phyloP scores from a whole-genome alignment of 306 rosid species.

The Vicia sativa region DNA sequence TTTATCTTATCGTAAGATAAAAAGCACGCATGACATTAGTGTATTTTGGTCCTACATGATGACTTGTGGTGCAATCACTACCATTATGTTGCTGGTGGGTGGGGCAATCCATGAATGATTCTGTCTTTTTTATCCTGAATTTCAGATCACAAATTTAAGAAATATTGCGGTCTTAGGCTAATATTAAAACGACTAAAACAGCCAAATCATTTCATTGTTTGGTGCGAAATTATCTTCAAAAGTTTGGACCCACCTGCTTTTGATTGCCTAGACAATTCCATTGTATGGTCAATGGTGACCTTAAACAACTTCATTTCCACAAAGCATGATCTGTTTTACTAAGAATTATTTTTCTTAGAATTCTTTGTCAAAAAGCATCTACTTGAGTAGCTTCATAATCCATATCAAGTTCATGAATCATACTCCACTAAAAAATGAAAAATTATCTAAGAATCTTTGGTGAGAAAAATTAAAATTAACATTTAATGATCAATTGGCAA shows the following conservation, averaged over 20 bases:
- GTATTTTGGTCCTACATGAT: constrained; percentile 38
- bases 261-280: constrained; percentile 46
- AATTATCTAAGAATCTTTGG: constrained; percentile 6
- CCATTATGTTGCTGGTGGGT: constrained; percentile 38
- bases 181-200: constrained; percentile 27
- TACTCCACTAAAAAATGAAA: constrained; percentile 35
- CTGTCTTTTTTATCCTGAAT: not conserved
- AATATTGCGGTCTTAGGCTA: constrained; percentile 29
- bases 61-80: constrained; percentile 43
- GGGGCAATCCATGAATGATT: constrained; percentile 27
- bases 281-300: constrained; percentile 56
- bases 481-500: not conserved
- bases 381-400: constrained; percentile 46
- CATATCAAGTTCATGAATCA: constrained; percentile 43
- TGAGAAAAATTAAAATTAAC: constrained; percentile 21
- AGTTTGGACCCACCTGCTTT: constrained; percentile 61
- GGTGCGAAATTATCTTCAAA: constrained; percentile 37
- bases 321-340: constrained; percentile 48
- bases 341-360: constrained; percentile 44
- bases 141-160: constrained; percentile 20
- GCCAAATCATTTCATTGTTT: constrained; percentile 44
- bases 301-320: constrained; percentile 56
- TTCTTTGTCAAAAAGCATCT: constrained; percentile 61
- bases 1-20: constrained; percentile 38
- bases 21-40: constrained; percentile 31